phyloP scores from a whole-genome alignment of 192 early-diverging fungal species.

The Coemansia sp. region DNA sequence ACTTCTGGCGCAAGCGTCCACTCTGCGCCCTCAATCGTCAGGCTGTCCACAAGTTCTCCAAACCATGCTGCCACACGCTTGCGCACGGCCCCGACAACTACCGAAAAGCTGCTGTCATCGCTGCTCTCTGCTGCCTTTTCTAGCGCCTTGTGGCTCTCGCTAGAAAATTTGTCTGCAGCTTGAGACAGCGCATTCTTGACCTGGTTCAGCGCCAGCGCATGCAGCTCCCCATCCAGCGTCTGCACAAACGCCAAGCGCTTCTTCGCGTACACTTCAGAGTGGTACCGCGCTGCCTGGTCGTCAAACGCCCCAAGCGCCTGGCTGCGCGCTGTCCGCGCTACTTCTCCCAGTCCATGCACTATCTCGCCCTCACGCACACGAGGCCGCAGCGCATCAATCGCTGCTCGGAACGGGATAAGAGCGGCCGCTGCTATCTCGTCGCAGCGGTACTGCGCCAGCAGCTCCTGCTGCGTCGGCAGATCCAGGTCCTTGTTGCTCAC shows the following conservation, averaged over 20 bases:
- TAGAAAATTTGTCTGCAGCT: constrained; percentile 68
- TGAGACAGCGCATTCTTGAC: constrained; percentile 82
- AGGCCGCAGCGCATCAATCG: constrained; percentile 63
- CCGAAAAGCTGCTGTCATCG: constrained; percentile 62
- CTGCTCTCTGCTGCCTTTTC: constrained; percentile 40
- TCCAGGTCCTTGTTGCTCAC: constrained; percentile 93
- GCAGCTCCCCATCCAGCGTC: constrained; percentile 73
- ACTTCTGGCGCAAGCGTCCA: constrained; percentile 41
- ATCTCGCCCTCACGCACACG: constrained; percentile 79
- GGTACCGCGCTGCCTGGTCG: constrained; percentile 86
- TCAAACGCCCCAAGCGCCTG: constrained; percentile 78
- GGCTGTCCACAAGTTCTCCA: constrained; percentile 9
- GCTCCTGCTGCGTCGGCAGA: constrained; percentile 96
- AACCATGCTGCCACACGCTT: constrained; percentile 24
- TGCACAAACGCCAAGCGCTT: constrained; percentile 81
- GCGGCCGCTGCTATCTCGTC: constrained; percentile 88
- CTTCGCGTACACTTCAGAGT: constrained; percentile 80
- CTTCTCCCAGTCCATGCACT: constrained; percentile 70
- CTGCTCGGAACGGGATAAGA: constrained; percentile 67
- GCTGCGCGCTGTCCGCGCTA: constrained; percentile 59
- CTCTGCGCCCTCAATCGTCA: constrained; percentile 19
- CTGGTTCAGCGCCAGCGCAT: constrained; percentile 81
- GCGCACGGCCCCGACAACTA: constrained; percentile 30
- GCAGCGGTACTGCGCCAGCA: constrained; percentile 97
- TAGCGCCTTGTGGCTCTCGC: constrained; percentile 41